Conservation (phyloP, 352 stramenopile genomes). For the Globisporangium spinosum region DNA sequence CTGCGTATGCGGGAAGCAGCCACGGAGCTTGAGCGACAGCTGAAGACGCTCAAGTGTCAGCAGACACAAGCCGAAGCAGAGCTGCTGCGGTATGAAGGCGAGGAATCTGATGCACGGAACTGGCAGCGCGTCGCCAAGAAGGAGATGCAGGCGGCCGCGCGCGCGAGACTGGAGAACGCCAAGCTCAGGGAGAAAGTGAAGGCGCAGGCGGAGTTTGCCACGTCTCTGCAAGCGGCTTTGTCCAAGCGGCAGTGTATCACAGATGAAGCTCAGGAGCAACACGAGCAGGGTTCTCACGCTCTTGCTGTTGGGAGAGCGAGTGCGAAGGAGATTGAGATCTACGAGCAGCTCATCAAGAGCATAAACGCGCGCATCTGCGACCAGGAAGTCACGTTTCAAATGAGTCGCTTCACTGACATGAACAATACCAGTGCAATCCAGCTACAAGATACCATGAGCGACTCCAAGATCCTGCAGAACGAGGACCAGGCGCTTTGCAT, state of each 20-base stretch:
- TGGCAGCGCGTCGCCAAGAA: constrained; percentile 40
- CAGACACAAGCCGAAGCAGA: background rate
- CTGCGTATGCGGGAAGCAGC: background rate
- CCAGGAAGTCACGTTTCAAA: constrained; percentile 17
- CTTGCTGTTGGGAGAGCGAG: background rate
- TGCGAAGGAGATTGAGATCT: constrained; percentile 24
- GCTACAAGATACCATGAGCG: constrained; percentile 6
- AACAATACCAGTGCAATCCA: constrained; percentile 5
- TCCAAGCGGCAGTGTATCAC: constrained; percentile 25
- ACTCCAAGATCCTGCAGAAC: constrained; percentile 32
- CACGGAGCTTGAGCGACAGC: constrained; percentile 1
- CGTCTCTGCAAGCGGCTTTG: constrained; percentile 37
- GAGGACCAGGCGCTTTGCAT: constrained; percentile 39
- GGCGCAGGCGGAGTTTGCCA: constrained; percentile 33
- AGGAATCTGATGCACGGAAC: background rate
- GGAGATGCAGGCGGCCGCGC: constrained; percentile 31
- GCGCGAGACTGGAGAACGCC: constrained; percentile 39
- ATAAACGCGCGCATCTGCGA: constrained; percentile 20
- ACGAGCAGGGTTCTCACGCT: background rate
- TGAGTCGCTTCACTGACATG: constrained; percentile 23
- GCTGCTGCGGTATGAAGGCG: background rate
- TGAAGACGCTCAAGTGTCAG: background rate
- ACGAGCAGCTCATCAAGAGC: constrained; percentile 23
- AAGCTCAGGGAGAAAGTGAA: constrained; percentile 43
- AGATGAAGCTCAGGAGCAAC: constrained; percentile 15